Base-by-base conservation (phyloP, 306 rosid genomes). In the Rubus idaeus region DNA sequence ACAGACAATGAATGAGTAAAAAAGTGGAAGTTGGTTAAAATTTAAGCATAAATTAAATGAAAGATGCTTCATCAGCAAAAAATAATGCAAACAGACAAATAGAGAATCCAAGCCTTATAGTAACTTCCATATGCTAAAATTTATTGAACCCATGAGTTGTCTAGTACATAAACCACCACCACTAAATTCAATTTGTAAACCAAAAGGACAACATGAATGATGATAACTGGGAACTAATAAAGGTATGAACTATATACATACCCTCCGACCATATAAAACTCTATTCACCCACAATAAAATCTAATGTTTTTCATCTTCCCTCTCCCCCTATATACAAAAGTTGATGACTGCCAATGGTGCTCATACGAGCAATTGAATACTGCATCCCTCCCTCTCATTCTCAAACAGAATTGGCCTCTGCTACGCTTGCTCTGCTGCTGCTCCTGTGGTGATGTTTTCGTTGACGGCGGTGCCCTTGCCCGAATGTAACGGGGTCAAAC, bases 401-500 rank as follows among this genome's bases (percentile, higher is more conserved):
- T 91, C 82, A 88, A 75, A 83, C 39, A 55, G 93, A 80, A 52
- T 84, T 64, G 35, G 78, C 76, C 14, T 80, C 83, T 6, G 80
- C 73, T 45, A 68, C 74, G 82, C 78, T 85, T 35, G 55, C 80
- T 74, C 53, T 81, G 87, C 68, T 62, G 44, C 78, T 62, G 47
- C 77, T 81, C 49, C 62, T 83, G 71, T 70, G 96, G 78, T 80
- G 90, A 60, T 82, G 75, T 58, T 89, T 90, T 30, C 88, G 90
- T 40, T 51, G 97, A 81, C 52, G 94, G 85, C 62, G 88, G 18
- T 86, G 79, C 63, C 91, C 97, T 16, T 83, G 84, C 10, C 96
- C 93, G 0, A 92, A 95, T 4, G 95, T 95, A 8, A 90, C 87
- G 0, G 97, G 97, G 68, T 95, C 97, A 46, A 85, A 88, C 35